These are phyloP conservation scores for Aureobasidium sp. DNA, from an alignment of 2,329 filamentous ascomycete genomes.

Conservation along the genomic window DNA sequence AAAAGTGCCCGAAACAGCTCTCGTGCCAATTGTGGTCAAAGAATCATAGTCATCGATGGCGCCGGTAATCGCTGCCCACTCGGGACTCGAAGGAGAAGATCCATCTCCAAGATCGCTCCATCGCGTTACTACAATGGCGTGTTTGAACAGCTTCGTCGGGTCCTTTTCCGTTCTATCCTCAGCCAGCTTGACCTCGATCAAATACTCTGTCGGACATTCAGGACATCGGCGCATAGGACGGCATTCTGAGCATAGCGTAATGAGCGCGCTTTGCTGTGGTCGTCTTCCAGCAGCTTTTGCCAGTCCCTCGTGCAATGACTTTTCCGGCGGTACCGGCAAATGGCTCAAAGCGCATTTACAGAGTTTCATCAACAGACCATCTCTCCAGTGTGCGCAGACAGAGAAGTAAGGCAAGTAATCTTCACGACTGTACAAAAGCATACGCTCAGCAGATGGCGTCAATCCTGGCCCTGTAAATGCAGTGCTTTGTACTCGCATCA, in stretches of 20 bases:
- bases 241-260: constrained; percentile 49
- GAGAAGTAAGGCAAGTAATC: constrained; percentile 59
- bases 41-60: constrained; percentile 44
- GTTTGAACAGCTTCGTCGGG: constrained; percentile 46
- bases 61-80: constrained; percentile 53
- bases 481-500: constrained; percentile 52
- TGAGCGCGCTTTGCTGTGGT: constrained; percentile 32
- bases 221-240: constrained; percentile 55
- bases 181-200: constrained; percentile 53
- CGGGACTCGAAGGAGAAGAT: constrained; percentile 41
- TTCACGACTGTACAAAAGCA: constrained; percentile 52
- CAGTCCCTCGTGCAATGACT: constrained; percentile 10
- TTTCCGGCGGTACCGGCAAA: constrained; percentile 42
- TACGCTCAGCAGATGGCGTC: constrained; percentile 45
- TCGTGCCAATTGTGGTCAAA: constrained; percentile 45
- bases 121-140: constrained; percentile 53
- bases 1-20: constrained; percentile 53
- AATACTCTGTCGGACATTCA: constrained; percentile 56
- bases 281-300: constrained; percentile 28
- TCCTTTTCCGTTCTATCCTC: constrained; percentile 44
- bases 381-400: constrained; percentile 55
- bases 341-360: constrained; percentile 57
- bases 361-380: constrained; percentile 53
- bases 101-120: constrained; percentile 58
- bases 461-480: constrained; percentile 45